These are phyloP conservation scores for Hirsutella thompsonii DNA, from an alignment of 2,329 filamentous ascomycete genomes.

Conservation along the genomic window DNA sequence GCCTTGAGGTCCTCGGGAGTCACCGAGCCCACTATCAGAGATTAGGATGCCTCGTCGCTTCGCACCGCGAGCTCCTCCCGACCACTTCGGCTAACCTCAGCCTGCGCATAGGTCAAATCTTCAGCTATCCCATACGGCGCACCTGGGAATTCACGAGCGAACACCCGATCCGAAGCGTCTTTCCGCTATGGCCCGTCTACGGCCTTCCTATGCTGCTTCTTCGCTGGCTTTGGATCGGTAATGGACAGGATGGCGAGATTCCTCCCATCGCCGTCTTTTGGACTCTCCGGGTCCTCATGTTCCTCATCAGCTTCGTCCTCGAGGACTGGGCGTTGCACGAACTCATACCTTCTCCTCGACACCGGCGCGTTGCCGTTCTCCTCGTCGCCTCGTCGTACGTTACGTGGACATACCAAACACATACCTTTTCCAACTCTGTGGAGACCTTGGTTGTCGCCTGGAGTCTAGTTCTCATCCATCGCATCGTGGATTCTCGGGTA, in stretches of 20 bases:
- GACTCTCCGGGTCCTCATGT: constrained; percentile 81
- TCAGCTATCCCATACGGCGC: constrained; percentile 75
- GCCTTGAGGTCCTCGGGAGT: no score
- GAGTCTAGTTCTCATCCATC: constrained; percentile 82
- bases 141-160: constrained; percentile 95
- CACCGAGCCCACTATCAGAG: no score
- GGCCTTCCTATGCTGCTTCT: constrained; percentile 86
- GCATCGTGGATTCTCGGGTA: constrained; percentile 72
- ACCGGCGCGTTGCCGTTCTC: constrained; percentile 61
- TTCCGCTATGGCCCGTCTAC: constrained; percentile 92
- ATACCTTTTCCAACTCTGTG: constrained; percentile 96
- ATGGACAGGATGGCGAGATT: constrained; percentile 62
- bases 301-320: constrained; percentile 85
- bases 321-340: constrained; percentile 98
- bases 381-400: constrained; percentile 94
- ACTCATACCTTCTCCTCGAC: constrained; percentile 62
- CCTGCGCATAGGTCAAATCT: constrained; percentile 60
- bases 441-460: constrained; percentile 89
- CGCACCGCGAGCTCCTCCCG: no score
- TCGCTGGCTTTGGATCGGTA: constrained; percentile 84
- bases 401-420: constrained; percentile 96
- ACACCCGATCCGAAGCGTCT: constrained; percentile 84
- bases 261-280: constrained; percentile 84
- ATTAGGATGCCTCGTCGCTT: no score
- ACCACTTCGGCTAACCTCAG: not conserved